These are phyloP conservation scores for Pestalotiopsis sp. DNA, from an alignment of 2,329 filamentous ascomycete genomes.

Conservation along the genomic window DNA sequence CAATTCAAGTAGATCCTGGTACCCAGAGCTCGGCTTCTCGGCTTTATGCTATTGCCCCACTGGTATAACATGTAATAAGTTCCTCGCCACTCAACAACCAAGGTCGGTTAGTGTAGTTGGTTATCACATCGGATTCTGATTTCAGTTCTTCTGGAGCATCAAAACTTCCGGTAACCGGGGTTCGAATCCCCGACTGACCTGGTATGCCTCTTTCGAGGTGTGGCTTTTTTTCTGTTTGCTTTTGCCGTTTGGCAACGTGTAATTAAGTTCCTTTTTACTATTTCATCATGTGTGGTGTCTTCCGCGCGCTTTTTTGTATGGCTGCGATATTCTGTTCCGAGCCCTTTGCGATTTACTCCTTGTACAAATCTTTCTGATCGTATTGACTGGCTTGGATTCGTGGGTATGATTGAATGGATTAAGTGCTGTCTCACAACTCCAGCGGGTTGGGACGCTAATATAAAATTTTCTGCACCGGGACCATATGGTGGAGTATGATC, in stretches of 20 bases:
- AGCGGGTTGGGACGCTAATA: background rate
- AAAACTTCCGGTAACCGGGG: constrained; percentile 2
- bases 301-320: too few relatives aligned
- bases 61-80: background rate
- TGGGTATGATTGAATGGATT: too few relatives aligned
- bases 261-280: too few relatives aligned
- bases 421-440: background rate
- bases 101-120: constrained; percentile 8
- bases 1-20: too few relatives aligned
- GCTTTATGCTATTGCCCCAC: background rate
- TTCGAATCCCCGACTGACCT: constrained; percentile 10
- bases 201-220: too few relatives aligned
- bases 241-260: background rate
- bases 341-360: too few relatives aligned
- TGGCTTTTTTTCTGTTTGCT: background rate
- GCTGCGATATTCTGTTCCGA: too few relatives aligned
- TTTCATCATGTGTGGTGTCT: too few relatives aligned
- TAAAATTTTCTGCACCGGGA: background rate
- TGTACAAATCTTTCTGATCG: background rate
- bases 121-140: constrained; percentile 11
- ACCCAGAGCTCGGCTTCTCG: background rate
- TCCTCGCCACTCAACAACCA: background rate
- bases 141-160: background rate
- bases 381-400: background rate
- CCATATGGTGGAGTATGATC: too few relatives aligned